Percentiles rank a stretch among this genome's conserved stretches.
Evolutionary conservation across 108 stramenopile genomes (phyloP).

Genomic region (Nitzschia sp.): DNA sequence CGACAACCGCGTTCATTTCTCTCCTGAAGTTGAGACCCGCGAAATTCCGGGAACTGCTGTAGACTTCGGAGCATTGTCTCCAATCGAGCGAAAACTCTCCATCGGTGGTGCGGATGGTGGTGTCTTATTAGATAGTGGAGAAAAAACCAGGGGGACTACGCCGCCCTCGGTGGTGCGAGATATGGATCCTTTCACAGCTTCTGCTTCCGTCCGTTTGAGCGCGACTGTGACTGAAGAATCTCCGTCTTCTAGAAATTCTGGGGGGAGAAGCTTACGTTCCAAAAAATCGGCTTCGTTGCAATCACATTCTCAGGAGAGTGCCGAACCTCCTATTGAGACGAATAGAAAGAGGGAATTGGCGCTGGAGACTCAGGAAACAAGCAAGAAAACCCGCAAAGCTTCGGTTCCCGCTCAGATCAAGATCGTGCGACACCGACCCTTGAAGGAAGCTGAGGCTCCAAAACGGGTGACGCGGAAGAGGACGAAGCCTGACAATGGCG

Average conservation of each 20-base stretch:
- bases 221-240: constrained; percentile 3
- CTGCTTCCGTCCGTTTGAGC: not conserved
- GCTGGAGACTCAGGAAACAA: not conserved
- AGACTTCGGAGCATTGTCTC: constrained; percentile 37
- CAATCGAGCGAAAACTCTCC: constrained; percentile 12
- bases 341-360: not conserved
- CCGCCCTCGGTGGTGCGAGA: constrained; percentile 31
- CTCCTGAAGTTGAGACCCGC: constrained; percentile 21
- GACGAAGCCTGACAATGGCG: not conserved
- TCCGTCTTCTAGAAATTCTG: not conserved
- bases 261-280: not conserved
- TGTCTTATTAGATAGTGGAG: constrained; percentile 16
- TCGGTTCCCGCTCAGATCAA: constrained; percentile 17
- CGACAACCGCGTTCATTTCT: constrained; percentile 29
- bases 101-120: not conserved
- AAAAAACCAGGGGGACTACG: constrained; percentile 34
- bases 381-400: not conserved
- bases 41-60: not conserved
- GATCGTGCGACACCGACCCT: constrained; percentile 6
- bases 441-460: not conserved
- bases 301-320: not conserved
- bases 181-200: not conserved
- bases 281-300: not conserved
- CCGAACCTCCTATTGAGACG: not conserved
- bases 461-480: not conserved